Conservation (phyloP, 2,329 filamentous ascomycete genomes). For the Xylaria sp. region DNA sequence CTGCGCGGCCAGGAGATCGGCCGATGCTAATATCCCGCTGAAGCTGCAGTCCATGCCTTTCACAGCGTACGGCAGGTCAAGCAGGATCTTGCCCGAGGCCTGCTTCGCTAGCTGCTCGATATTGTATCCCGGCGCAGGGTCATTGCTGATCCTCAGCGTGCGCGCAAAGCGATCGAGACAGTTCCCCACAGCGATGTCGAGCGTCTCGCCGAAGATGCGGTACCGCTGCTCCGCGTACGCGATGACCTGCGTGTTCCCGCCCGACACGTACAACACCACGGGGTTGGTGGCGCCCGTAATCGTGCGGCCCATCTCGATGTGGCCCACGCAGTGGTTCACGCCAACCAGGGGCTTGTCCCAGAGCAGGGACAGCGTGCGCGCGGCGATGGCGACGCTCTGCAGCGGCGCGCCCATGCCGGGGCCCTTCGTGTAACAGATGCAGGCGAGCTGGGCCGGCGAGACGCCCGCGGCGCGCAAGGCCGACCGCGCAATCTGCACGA, state of each 20-base stretch:
- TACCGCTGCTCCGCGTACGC: slow-evolving; percentile 95
- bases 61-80: slow-evolving; percentile 94
- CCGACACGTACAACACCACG: slow-evolving; percentile 93
- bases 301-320: slow-evolving; percentile 97
- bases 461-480: slow-evolving; percentile 78
- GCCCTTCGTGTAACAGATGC: slow-evolving; percentile 94
- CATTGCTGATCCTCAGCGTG: slow-evolving; percentile 90
- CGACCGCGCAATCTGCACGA: slow-evolving; percentile 81
- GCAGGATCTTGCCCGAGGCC: slow-evolving; percentile 68
- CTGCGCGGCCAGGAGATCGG: slow-evolving; percentile 81
- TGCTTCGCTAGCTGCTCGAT: slow-evolving; percentile 92
- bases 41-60: slow-evolving; percentile 99
- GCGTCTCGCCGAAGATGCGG: slow-evolving; percentile 96
- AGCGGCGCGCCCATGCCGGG: slow-evolving; percentile 97
- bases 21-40: slow-evolving; percentile 86
- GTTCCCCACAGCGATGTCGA: slow-evolving; percentile 98
- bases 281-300: slow-evolving; percentile 93
- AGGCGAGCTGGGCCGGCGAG: slow-evolving; percentile 76
- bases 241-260: slow-evolving; percentile 97
- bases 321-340: slow-evolving; percentile 97
- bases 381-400: slow-evolving; percentile 85
- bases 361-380: slow-evolving; percentile 81
- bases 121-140: slow-evolving; percentile 96
- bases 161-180: slow-evolving; percentile 96
- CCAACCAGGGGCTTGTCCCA: slow-evolving; percentile 92